Evolutionary conservation across 148 eudicot species (phyloP), one percentile per base, ranked within the genome.

Genomic region (Rhododendron henanense): DNA sequence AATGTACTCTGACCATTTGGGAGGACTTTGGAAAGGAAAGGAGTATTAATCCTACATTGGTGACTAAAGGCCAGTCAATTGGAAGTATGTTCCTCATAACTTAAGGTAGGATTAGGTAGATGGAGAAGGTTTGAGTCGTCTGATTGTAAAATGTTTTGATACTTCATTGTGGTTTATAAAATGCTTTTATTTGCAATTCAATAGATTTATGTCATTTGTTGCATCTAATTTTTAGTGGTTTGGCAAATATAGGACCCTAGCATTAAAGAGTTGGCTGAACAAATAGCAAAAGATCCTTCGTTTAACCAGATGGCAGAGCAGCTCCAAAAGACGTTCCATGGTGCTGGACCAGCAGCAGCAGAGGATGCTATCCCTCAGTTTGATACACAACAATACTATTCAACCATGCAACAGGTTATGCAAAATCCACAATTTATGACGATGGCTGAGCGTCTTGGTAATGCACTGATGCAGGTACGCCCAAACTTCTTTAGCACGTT

Each of bases 221-320:
- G 5, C 78, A 48, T 71, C 61, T 84, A 84, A 47, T 28, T 83
- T 31, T 48, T 55, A 15, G 61, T 81, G 45, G 15, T 85, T 21
- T 90, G 84, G 79, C 84, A 80, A 74, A 81, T 88, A 78, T 82
- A 96, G 99, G 99, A 96, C 84, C 98, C 99, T 61, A 95, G 99
- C 93, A 92, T 95, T 81, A 96, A 95, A 92, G 99, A 96, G 67
- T 89, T 96, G 88, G 99, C 99, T 53, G 97, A 96, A 86, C 98
- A 96, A 88, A 96, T 96, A 83, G 92, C 98, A 76, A 93, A 92
- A 84, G 99, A 96, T 85, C 99, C 99, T 79, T 78, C 98, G 83
- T 96, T 96, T 90, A 94, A 91, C 85, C 96, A 95, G 88, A 96
- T 96, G 98, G 97, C 99, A 33, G 97, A 96, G 92, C 99, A 96